A percentile compares a stretch with the other conserved stretches of the same genome.
phyloP scores from a whole-genome alignment of 1,284 basidiomycete genomes.

The Cystobasidium sp. region DNA sequence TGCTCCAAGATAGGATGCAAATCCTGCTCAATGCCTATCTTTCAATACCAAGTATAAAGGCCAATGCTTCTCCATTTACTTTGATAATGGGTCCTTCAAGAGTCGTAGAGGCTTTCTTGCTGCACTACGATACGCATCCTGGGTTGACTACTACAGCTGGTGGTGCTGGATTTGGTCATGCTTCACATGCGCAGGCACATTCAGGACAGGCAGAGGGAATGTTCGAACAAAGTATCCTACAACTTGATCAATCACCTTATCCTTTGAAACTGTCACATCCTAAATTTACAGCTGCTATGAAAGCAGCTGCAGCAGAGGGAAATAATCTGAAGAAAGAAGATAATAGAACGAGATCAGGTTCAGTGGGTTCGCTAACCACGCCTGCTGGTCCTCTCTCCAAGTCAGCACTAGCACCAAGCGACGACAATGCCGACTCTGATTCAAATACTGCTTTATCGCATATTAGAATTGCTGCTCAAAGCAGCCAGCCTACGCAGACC shows the following conservation, averaged over 20 bases:
- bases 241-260: slow-evolving; percentile 24
- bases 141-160: slow-evolving; percentile 3
- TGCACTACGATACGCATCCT: slow-evolving; percentile 37
- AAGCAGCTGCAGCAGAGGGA: neutral
- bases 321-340: neutral
- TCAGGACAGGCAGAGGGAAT: slow-evolving; percentile 9
- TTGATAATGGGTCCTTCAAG: slow-evolving; percentile 38
- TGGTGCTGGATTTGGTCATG: neutral
- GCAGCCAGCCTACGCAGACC: neutral
- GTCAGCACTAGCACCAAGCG: neutral
- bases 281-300: slow-evolving; percentile 25
- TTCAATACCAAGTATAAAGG: slow-evolving; percentile 12
- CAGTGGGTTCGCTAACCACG: neutral
- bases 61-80: slow-evolving; percentile 17
- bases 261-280: slow-evolving; percentile 30
- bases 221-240: slow-evolving; percentile 23
- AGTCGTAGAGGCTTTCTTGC: slow-evolving; percentile 38
- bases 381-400: neutral
- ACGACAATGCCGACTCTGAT: too few species aligned
- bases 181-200: neutral
- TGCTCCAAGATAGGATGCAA: slow-evolving; percentile 35
- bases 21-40: slow-evolving; percentile 28
- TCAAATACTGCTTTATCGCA: too few species aligned
- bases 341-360: neutral
- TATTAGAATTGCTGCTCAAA: neutral